phyloP scores from a whole-genome alignment of 1,139 yeast genomes.

The Diutina mesorugosa region DNA sequence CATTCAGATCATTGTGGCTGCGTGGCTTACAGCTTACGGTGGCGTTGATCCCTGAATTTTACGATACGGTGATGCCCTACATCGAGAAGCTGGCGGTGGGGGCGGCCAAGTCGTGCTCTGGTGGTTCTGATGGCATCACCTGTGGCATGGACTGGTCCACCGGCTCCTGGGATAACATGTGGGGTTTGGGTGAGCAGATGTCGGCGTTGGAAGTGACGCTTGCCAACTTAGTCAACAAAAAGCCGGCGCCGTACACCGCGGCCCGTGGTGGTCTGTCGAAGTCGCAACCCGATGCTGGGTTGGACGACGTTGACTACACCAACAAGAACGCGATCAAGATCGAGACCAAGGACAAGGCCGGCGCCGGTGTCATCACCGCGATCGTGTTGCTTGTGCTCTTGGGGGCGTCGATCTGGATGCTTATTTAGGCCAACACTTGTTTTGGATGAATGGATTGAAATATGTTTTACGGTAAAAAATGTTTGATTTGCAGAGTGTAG shows the following conservation, averaged over 20 bases:
- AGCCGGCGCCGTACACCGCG: neutral
- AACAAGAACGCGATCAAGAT: slow-evolving; percentile 23
- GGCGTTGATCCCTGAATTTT: slow-evolving; percentile 52
- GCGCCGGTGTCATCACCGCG: slow-evolving; percentile 81
- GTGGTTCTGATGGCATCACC: slow-evolving; percentile 81
- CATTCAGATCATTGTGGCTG: slow-evolving; percentile 74
- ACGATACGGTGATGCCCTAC: slow-evolving; percentile 32
- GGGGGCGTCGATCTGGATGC: slow-evolving; percentile 64
- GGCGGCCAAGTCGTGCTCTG: slow-evolving; percentile 74
- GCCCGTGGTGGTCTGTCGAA: neutral
- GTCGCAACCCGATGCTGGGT: neutral
- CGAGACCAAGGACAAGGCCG: slow-evolving; percentile 60
- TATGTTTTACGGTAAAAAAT: neutral
- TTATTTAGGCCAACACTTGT: slow-evolving; percentile 19
- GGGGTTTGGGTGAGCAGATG: slow-evolving; percentile 95
- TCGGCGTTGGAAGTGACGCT: slow-evolving; percentile 62
- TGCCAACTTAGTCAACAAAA: neutral
- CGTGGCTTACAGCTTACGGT: slow-evolving; percentile 71
- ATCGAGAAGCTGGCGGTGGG: slow-evolving; percentile 43
- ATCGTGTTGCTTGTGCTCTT: slow-evolving; percentile 53
- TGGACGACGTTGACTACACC: slow-evolving; percentile 1
- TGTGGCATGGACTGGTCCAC: slow-evolving; percentile 77
- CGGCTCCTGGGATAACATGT: slow-evolving; percentile 56
- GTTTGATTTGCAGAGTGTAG: neutral
- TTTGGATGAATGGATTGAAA: neutral